phyloP scores from a whole-genome alignment of 139 green algal genomes.

The Coelastrella sp. region DNA sequence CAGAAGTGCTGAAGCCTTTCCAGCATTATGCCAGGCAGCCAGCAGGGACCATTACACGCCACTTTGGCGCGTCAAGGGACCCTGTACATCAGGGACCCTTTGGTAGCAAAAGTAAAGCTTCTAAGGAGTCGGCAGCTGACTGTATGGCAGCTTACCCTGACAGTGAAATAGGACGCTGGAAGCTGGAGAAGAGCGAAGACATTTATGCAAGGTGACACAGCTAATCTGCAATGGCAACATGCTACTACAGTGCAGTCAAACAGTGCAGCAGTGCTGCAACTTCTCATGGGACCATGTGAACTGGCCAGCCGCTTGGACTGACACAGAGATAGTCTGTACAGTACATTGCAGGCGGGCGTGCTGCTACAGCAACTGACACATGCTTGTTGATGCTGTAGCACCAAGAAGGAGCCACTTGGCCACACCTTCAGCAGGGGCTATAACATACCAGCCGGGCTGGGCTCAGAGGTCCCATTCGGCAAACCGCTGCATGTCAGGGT shows the following conservation, averaged over 20 bases:
- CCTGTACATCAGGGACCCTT: conserved; percentile 59
- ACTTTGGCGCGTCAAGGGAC: conserved; percentile 69
- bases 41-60: conserved; percentile 67
- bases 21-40: conserved; percentile 73
- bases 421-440: conserved; percentile 67
- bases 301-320: too few species aligned
- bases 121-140: conserved; percentile 60
- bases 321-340: too few species aligned
- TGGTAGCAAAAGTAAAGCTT: conserved; percentile 53
- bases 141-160: conserved; percentile 67
- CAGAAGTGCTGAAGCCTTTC: conserved; percentile 66
- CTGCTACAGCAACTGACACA: not conserved
- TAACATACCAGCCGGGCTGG: conserved; percentile 69
- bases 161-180: conserved; percentile 71
- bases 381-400: conserved; percentile 42
- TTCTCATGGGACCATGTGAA: too few species aligned
- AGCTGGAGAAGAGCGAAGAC: conserved; percentile 71
- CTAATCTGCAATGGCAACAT: not conserved
- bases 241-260: not conserved
- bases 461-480: conserved; percentile 67
- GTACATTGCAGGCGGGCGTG: too few species aligned
- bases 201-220: conserved; percentile 71
- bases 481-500: conserved; percentile 66
- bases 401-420: conserved; percentile 77
- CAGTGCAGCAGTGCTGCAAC: conserved; percentile 56